Evolutionary conservation across 192 early-diverging fungal genomes (phyloP).

Genomic region (Linnemannia schmuckeri): DNA sequence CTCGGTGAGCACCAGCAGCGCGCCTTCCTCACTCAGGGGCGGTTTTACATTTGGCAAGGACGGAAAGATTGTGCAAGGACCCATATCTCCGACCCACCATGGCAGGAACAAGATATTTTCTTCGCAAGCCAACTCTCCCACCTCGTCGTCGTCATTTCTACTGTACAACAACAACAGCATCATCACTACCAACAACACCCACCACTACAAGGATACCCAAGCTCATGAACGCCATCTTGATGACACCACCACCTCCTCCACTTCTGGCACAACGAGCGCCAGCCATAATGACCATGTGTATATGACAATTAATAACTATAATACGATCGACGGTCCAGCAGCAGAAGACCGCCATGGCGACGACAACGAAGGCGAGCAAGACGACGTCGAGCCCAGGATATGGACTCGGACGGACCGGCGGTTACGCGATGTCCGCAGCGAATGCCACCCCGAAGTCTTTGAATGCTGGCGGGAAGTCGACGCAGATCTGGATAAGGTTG

Average conservation of each 20-base stretch:
- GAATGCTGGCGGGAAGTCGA: conserved; percentile 53
- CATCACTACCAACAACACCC: not conserved
- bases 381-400: conserved; percentile 34
- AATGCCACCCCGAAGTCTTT: conserved; percentile 54
- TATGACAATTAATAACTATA: conserved; percentile 10
- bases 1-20: conserved; percentile 36
- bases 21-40: conserved; percentile 28
- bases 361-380: not conserved
- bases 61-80: conserved; percentile 25
- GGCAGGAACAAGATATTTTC: conserved; percentile 12
- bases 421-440: conserved; percentile 34
- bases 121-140: conserved; percentile 19
- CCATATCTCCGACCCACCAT: not conserved
- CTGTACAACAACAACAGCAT: conserved; percentile 12
- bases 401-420: conserved; percentile 40
- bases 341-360: conserved; percentile 10
- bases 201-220: conserved; percentile 44
- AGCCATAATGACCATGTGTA: conserved; percentile 10
- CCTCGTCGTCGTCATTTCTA: conserved; percentile 25
- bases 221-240: conserved; percentile 27
- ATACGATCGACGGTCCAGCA: conserved; percentile 1
- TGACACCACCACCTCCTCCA: conserved; percentile 13
- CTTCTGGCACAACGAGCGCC: not conserved
- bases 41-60: conserved; percentile 38
- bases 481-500: conserved; percentile 54